Base-by-base conservation (phyloP, 2,329 filamentous ascomycete genomes). In the Coniochaeta ligniaria region DNA sequence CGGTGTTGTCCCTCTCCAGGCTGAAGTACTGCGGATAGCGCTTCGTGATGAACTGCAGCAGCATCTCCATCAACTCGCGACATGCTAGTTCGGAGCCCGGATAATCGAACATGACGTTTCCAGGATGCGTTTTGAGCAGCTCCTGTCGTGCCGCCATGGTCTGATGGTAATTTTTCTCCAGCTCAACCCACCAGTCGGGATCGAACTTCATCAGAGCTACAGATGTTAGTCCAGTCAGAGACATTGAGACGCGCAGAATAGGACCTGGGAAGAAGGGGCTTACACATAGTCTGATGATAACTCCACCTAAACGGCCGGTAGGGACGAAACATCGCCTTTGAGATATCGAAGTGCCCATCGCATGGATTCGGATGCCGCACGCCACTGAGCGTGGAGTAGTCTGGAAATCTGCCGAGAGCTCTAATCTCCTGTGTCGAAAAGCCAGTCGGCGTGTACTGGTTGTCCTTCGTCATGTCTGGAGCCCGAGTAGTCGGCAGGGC, bases 261-360 rank as follows among this genome's bases (percentile, higher is more conserved):
- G 20, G 28, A 43, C 26, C 33, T 14, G n/a, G 43, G 6, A 33
- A 52, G 26, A 33, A 14, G 11, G n/a, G 3, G 14, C 87, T 67
- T 82, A 94, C 91, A 90, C 92, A 96, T 96, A 0, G 91, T 96
- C 70, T 96, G 92, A 70, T 95, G 90, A 69, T 96, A 96, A 0
- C 81, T 78, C 92, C 92, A 96, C 67, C 92, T 75, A 50, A 96
- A 89, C 0, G 92, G 92, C 45, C 92, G 81, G 70, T 93, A 96
- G 0, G 91, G 91, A 61, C 92, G 80, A 1, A 91, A 83, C 11
- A 81, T 67, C 0, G 91, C 91, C 63, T 79, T 89, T 16, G 80
- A 74, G 60, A 92, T 85, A 63, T 91, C 78, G 69, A 95, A 95
- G 5, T 83, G 77, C 1, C 71, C 22, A 2, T 61, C 67, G 60